Evolutionary conservation across 345 rosid species (phyloP), one percentile per base, ranked within the genome.

Genomic region (Melastoma malabathricum): DNA sequence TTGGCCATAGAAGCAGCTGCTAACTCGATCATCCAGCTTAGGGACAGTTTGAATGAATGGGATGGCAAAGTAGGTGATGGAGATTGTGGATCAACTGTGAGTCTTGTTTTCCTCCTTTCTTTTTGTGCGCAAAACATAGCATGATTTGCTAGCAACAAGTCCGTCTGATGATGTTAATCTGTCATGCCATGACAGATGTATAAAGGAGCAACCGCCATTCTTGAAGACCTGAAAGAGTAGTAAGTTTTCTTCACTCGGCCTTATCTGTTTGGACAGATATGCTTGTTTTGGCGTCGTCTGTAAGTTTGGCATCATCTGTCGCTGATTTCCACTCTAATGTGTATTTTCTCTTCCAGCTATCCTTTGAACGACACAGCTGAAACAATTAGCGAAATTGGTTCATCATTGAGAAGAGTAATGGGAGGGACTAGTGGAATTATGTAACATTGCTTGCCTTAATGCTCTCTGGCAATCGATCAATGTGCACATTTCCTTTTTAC

Each of bases 401-500:
- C 83, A 59, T 74, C 98, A 47, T 60, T 86, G 65, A 74, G 75
- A 68, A 80, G 82, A 75, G 87, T 76, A 48, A 86, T 86, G 98
- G 98, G 98, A 59, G 98, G 98, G 19, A 90, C 98, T 55, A 86
- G 98, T 50, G 98, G 98, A 59, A 83, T 92, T 48, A 43, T 92
- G 98, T 86, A 86, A 31, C 14, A 51, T 53, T 50, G 43, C 52
- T 61, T 43, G 50, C 5, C 47, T 47, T 60, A 6, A 43, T 39
- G 16, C 4, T 63, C 39, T 53, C 59, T 34, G 27, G 47, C 62
- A 43, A 22, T 48, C 48, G 23, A 66, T 68, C 16, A 20, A 46
- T 18, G n/a, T 18, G 14, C 17, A 31, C 25, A n/a, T 54, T 18
- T 12, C 23, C 55, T 20, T 23, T 18, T 55, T 43, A 10, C 34